Percentiles rank a stretch among this genome's conserved stretches.
These are phyloP conservation scores for Hysterangium stoloniferum DNA, from an alignment of 768 basidiomycete genomes.

Conservation along the genomic window DNA sequence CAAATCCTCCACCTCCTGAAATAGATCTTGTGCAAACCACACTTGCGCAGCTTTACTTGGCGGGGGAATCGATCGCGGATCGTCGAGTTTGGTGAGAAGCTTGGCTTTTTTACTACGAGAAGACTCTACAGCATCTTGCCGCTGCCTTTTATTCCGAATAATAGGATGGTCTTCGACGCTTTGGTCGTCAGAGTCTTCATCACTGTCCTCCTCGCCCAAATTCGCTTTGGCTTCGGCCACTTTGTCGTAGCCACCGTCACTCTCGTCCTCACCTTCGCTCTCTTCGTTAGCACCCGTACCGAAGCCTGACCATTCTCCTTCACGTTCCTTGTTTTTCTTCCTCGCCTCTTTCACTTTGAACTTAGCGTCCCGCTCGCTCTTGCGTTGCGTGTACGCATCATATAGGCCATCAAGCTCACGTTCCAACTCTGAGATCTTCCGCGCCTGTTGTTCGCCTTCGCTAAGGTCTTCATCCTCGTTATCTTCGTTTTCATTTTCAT, in stretches of 20 bases:
- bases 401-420: constrained; percentile 86
- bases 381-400: constrained; percentile 71
- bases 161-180: constrained; percentile 24
- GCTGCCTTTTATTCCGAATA: constrained; percentile 31
- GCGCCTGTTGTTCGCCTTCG: constrained; percentile 63
- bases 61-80: constrained; percentile 25
- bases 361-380: constrained; percentile 82
- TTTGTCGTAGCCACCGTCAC: constrained; percentile 65
- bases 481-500: constrained; percentile 33
- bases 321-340: constrained; percentile 61
- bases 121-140: constrained; percentile 27
- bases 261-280: constrained; percentile 33
- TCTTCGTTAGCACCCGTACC: constrained; percentile 29
- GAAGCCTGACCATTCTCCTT: constrained; percentile 76
- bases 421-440: constrained; percentile 58
- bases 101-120: constrained; percentile 40
- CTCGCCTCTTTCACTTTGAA: constrained; percentile 76
- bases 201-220: constrained; percentile 37
- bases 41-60: constrained; percentile 58
- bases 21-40: constrained; percentile 96
- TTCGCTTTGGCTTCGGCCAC: constrained; percentile 48
- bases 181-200: constrained; percentile 41
- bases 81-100: constrained; percentile 42
- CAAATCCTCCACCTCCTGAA: constrained; percentile 52
- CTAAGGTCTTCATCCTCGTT: constrained; percentile 36